Evolutionary conservation across 345 rosid genomes (phyloP).

Genomic region (Boechera stricta): DNA sequence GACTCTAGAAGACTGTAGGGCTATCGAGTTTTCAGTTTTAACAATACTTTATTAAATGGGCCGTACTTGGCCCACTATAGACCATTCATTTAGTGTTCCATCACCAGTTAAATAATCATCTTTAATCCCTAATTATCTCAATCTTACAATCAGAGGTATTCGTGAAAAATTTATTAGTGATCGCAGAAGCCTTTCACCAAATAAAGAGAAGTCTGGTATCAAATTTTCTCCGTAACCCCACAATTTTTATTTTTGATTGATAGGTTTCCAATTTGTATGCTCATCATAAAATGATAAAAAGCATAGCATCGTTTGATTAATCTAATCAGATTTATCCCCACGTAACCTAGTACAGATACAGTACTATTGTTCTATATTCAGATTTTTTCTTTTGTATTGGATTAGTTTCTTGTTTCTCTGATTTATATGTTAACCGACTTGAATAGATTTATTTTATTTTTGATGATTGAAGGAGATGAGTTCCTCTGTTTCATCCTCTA

Average conservation of each 20-base stretch:
- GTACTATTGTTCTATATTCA: no score
- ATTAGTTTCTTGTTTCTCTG: no score
- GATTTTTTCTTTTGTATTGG: no score
- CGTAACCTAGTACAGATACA: not conserved
- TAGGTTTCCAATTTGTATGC: no score
- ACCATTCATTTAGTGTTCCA: no score
- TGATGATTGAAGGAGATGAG: slow-evolving; percentile 20
- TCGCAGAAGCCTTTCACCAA: slow-evolving; percentile 1
- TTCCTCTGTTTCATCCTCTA: slow-evolving; percentile 26
- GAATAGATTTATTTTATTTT: no score
- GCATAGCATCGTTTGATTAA: no score
- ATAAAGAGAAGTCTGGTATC: not conserved
- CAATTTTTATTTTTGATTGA: not conserved
- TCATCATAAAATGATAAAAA: no score
- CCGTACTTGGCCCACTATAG: slow-evolving; percentile 26
- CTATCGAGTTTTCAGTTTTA: no score
- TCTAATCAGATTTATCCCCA: not conserved
- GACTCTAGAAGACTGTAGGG: no score
- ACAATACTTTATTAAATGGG: slow-evolving; percentile 17
- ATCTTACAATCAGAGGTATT: not conserved
- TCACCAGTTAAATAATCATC: not conserved
- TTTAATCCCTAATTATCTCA: slow-evolving; percentile 9
- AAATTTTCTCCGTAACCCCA: slow-evolving; percentile 10
- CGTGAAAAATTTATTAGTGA: not conserved
- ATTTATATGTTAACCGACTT: no score